Base-by-base conservation (phyloP, 257 asterid genomes). In the Primulina eburnea region DNA sequence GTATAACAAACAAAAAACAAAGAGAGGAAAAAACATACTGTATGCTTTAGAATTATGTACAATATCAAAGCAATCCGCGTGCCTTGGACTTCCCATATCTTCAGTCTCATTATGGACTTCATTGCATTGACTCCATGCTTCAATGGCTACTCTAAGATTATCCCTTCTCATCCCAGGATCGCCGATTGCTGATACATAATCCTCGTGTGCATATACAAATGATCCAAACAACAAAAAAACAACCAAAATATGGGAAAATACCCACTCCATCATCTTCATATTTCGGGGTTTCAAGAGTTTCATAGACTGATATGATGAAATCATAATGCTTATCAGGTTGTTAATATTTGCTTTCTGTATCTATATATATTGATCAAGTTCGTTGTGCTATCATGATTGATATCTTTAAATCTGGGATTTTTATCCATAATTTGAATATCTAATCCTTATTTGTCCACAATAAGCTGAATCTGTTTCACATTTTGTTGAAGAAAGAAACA, bases 111-210 rank as follows among this genome's bases (percentile, higher is more conserved):
- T 81, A 65, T 82, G 84, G 69, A 83, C 89, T 61, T 83, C 90
- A 75, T 85, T 85, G 73, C 90, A 87, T 21, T 87, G 93, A 71
- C 85, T 87, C 89, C 89, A 87, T 9, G 90, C 77, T 81, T 85
- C 90, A 60, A 87, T 85, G 8, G 89, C 87, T 33, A 87, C 65
- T 70, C 93, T 85, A 5, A 87, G 58, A 5, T 79, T 83, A 30
- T 85, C 94, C 59, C 89, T 61, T 71, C 37, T 82, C 90, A 83
- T 87, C n/a, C 90, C 90, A 28, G 93, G 84, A 78, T 87, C 93
- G 0, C 93, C 93, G 6, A 85, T 70, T 0, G 83, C 93, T 1
- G 90, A 83, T 24, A 62, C 56, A 17, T 17, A 1, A 50, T 16
- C 20, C 56, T 50, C 8, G 21, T 6, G 5, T 1, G 56, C 8